phyloP scores from a whole-genome alignment of 805 yeast genomes.

The Lipomyces sp. region DNA sequence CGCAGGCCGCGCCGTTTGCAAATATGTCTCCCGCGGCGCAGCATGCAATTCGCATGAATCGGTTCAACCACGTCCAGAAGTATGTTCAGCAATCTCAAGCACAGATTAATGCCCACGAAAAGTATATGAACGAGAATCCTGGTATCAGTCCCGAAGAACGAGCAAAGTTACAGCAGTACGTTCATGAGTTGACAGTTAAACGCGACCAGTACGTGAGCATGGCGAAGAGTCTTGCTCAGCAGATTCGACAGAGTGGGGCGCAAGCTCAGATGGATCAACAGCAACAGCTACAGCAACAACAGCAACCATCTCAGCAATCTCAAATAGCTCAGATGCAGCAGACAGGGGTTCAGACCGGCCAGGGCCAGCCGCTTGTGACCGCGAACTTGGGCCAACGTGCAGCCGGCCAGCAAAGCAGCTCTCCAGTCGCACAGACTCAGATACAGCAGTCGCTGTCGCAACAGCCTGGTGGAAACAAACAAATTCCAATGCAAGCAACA shows the following conservation, averaged over 20 bases:
- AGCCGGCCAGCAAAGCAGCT: conserved; percentile 18
- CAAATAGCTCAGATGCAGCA: conserved; percentile 11
- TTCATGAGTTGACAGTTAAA: conserved; percentile 23
- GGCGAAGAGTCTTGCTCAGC: conserved; percentile 29
- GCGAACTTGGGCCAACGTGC: conserved; percentile 26
- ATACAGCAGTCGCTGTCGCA: conserved; percentile 41
- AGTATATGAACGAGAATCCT: conserved; percentile 23
- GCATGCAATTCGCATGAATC: conserved; percentile 30
- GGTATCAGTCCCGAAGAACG: conserved; percentile 34
- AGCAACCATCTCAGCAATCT: conserved; percentile 14
- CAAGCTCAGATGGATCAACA: conserved; percentile 15
- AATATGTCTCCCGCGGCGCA: conserved; percentile 33
- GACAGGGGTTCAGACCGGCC: conserved; percentile 12
- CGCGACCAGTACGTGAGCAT: conserved; percentile 26
- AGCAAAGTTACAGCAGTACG: conserved; percentile 19
- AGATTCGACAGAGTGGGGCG: conserved; percentile 18
- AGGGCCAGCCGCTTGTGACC: conserved; percentile 15
- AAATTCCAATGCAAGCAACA: conserved; percentile 23
- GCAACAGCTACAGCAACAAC: conserved; percentile 7
- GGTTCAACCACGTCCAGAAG: conserved; percentile 22
- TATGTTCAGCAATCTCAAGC: conserved; percentile 19
- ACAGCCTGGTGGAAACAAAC: conserved; percentile 26
- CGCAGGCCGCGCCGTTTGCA: conserved; percentile 27
- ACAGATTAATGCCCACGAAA: conserved; percentile 29
- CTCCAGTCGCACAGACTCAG: neutral